phyloP scores from a whole-genome alignment of 1,284 basidiomycete genomes.

The Golubevia sp. region DNA sequence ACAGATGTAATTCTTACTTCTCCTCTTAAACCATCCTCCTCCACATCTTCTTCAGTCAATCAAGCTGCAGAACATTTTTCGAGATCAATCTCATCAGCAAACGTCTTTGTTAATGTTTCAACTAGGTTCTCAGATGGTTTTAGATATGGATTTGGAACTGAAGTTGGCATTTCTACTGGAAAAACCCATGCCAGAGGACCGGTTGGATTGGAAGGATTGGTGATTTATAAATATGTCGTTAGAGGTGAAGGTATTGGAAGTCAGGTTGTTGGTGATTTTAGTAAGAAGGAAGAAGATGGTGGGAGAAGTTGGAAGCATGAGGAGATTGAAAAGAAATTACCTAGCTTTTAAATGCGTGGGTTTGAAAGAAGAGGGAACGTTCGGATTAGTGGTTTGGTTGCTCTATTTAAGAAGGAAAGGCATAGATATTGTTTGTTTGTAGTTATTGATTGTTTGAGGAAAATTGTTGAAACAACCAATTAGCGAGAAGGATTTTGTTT shows the following conservation, averaged over 20 bases:
- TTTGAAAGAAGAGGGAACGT: too few relatives aligned
- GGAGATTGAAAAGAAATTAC: constrained; percentile 10
- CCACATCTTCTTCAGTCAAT: constrained; percentile 31
- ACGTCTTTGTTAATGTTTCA: constrained; percentile 90
- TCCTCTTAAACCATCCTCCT: constrained; percentile 63
- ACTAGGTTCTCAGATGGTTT: constrained; percentile 97
- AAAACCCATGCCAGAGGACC: constrained; percentile 96
- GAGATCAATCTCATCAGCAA: constrained; percentile 85
- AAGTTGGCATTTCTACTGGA: constrained; percentile 96
- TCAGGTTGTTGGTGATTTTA: constrained; percentile 20
- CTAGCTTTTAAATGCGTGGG: constrained; percentile 16
- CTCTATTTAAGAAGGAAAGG: too few relatives aligned
- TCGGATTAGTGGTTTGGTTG: too few relatives aligned
- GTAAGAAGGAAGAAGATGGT: background rate
- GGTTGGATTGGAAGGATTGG: constrained; percentile 84
- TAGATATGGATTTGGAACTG: constrained; percentile 94
- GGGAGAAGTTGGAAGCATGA: constrained; percentile 19
- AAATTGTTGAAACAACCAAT: too few relatives aligned
- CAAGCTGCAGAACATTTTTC: constrained; percentile 74
- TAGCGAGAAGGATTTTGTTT: too few relatives aligned
- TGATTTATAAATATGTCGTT: constrained; percentile 56
- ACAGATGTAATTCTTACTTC: constrained; percentile 95
- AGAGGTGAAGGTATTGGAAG: constrained; percentile 13
- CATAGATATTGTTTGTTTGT: too few relatives aligned
- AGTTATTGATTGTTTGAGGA: too few relatives aligned